Conservation (phyloP, 441 rosid species). For the Corymbia citriodora region DNA sequence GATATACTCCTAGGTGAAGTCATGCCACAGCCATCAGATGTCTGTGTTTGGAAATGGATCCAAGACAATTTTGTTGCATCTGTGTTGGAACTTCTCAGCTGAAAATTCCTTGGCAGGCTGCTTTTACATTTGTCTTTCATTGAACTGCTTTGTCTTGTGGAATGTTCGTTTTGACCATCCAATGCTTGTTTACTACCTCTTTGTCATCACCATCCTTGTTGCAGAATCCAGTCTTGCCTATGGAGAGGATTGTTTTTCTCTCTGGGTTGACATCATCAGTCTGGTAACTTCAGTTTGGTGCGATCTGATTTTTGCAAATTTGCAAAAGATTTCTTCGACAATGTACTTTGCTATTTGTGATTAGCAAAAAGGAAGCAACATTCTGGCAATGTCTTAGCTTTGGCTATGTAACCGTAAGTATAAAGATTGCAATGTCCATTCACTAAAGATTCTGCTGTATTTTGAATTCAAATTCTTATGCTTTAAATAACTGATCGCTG, state of each 20-base stretch:
- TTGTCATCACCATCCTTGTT: background rate
- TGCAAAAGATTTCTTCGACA: fast-evolving
- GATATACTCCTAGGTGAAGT: conserved; percentile 7
- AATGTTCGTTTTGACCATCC: background rate
- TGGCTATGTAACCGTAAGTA: background rate
- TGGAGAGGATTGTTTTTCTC: background rate
- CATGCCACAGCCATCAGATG: conserved; percentile 22
- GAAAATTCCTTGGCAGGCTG: conserved; percentile 4
- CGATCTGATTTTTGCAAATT: background rate
- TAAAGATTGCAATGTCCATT: background rate
- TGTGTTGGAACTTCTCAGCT: background rate
- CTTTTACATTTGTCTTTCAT: background rate
- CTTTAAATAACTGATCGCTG: background rate
- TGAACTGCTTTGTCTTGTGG: background rate
- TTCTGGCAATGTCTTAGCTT: background rate
- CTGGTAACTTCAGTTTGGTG: background rate
- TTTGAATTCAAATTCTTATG: background rate
- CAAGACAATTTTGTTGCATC: conserved; percentile 1
- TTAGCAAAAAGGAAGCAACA: background rate
- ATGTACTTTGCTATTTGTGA: background rate
- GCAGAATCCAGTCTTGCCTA: background rate
- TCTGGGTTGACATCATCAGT: background rate
- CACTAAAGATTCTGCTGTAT: background rate
- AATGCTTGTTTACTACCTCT: background rate
- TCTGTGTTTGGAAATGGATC: conserved; percentile 16